These are phyloP conservation scores for Rhinocladiella mackenziei DNA, from an alignment of 2,329 filamentous ascomycete species.

Conservation along the genomic window DNA sequence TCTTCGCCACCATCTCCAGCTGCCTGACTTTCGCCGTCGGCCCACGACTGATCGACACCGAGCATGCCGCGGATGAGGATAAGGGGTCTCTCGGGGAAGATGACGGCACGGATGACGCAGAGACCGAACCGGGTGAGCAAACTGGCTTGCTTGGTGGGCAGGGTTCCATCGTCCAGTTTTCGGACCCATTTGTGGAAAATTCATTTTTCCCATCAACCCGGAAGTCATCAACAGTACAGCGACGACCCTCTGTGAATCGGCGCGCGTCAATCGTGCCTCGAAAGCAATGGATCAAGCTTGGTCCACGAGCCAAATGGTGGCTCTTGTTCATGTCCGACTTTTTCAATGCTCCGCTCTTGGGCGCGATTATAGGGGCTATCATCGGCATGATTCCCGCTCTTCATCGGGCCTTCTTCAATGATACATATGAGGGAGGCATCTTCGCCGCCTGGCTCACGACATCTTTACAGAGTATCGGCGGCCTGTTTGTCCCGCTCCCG, in stretches of 20 bases:
- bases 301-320: constrained; percentile 37
- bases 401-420: constrained; percentile 59
- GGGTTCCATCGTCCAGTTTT: constrained; percentile 17
- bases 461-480: constrained; percentile 58
- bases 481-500: constrained; percentile 61
- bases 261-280: constrained; percentile 18
- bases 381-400: constrained; percentile 59
- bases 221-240: constrained; percentile 3
- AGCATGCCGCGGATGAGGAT: constrained; percentile 35
- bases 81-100: constrained; percentile 35
- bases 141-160: constrained; percentile 12
- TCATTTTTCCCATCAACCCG: constrained; percentile 47
- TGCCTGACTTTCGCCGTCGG: constrained; percentile 63
- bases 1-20: constrained; percentile 62
- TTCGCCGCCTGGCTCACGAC: constrained; percentile 64
- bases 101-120: constrained; percentile 30
- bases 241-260: constrained; percentile 14
- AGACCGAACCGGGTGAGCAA: constrained; percentile 24
- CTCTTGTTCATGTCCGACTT: constrained; percentile 47
- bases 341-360: constrained; percentile 59
- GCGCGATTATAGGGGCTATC: constrained; percentile 55
- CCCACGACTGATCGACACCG: constrained; percentile 53
- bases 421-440: constrained; percentile 56
- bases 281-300: constrained; percentile 36
- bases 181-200: constrained; percentile 43